These are phyloP conservation scores for Rhodofomes roseus DNA, from an alignment of 1,284 basidiomycete genomes.

Conservation along the genomic window DNA sequence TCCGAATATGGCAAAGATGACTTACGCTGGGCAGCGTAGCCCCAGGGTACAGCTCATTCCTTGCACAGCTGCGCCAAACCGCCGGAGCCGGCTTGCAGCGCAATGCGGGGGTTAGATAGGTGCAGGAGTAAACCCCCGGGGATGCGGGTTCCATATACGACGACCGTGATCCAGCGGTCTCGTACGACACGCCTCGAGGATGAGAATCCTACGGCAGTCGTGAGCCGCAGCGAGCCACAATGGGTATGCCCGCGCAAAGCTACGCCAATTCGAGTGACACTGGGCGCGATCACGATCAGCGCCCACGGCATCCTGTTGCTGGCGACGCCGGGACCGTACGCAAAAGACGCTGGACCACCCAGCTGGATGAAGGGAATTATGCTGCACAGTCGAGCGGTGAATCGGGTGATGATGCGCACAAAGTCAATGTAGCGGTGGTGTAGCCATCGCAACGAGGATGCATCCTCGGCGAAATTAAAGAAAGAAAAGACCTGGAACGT, in stretches of 20 bases:
- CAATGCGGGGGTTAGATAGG: not conserved
- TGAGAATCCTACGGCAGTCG: not conserved
- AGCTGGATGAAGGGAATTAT: not conserved
- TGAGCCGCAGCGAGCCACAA: not conserved
- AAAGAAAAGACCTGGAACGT: not conserved
- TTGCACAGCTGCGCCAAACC: not conserved
- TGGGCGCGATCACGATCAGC: conserved; percentile 1
- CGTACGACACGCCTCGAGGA: not conserved
- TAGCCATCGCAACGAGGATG: not conserved
- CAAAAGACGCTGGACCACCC: not conserved
- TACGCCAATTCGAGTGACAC: not conserved
- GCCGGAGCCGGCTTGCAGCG: not conserved
- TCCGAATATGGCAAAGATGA: not conserved
- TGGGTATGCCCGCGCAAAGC: not conserved
- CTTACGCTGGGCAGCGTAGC: not conserved
- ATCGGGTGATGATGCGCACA: not conserved
- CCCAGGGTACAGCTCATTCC: not conserved
- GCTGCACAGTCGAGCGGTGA: not conserved
- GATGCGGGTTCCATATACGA: not conserved
- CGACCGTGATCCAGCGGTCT: not conserved
- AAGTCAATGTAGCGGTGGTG: not conserved
- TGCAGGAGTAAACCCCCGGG: not conserved
- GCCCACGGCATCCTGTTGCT: not conserved
- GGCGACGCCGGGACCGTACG: too few species aligned
- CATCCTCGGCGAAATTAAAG: not conserved